These are phyloP conservation scores for Metarhizium rileyi DNA, from an alignment of 2,329 filamentous ascomycete genomes.

Conservation along the genomic window DNA sequence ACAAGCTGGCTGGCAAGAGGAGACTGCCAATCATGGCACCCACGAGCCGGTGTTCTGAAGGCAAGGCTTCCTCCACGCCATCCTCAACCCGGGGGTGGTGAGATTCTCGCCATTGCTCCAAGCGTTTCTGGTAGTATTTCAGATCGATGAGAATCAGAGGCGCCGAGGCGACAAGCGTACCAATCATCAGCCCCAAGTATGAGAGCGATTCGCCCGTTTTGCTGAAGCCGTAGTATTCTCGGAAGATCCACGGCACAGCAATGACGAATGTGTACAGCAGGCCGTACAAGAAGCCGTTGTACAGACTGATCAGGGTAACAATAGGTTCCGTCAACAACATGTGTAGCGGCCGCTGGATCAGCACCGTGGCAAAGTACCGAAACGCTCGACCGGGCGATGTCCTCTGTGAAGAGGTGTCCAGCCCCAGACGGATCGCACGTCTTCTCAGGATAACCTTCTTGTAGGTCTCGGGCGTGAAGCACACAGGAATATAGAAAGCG, in stretches of 20 bases:
- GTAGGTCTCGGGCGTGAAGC: constrained; percentile 53
- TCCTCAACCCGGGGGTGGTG: constrained; percentile 31
- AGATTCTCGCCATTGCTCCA: constrained; percentile 36
- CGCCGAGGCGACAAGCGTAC: constrained; percentile 44
- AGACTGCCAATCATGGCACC: constrained; percentile 51
- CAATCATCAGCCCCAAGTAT: constrained; percentile 59
- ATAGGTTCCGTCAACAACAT: constrained; percentile 64
- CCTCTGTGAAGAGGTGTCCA: constrained; percentile 17
- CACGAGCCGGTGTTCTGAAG: constrained; percentile 57
- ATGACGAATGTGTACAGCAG: constrained; percentile 52
- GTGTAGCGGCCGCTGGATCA: constrained; percentile 55
- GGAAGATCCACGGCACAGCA: constrained; percentile 58
- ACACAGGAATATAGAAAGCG: constrained; percentile 47
- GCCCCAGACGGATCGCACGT: constrained; percentile 28
- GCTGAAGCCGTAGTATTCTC: constrained; percentile 47
- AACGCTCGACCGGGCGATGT: constrained; percentile 16
- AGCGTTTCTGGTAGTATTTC: constrained; percentile 42
- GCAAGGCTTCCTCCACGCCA: constrained; percentile 32
- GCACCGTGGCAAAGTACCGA: constrained; percentile 26
- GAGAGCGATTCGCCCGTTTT: constrained; percentile 51
- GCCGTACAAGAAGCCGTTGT: constrained; percentile 53
- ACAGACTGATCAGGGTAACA: constrained; percentile 54
- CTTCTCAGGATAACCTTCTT: constrained; percentile 44
- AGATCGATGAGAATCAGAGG: constrained; percentile 37
- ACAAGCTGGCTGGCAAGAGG: constrained; percentile 52